These are phyloP conservation scores for Bassia scoparia DNA, from an alignment of 148 eudicot species.

Conservation along the genomic window DNA sequence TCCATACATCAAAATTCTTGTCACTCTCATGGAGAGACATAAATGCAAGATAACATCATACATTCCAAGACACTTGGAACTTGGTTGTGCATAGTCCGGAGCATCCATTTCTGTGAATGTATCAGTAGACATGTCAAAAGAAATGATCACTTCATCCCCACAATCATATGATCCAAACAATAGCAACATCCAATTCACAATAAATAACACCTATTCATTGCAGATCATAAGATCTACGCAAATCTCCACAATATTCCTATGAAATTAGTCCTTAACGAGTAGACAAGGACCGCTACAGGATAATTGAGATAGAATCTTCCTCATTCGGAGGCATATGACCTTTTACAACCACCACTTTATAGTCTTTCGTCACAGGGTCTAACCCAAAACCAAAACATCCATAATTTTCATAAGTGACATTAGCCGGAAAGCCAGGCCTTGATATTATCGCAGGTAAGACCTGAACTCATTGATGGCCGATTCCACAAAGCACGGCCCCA, in stretches of 20 bases:
- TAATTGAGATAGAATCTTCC: neutral
- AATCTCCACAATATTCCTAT: too few relatives aligned
- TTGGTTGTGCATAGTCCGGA: slow-evolving; percentile 6
- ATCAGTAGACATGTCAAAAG: slow-evolving; percentile 17
- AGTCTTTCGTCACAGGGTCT: too few relatives aligned
- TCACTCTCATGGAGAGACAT: neutral
- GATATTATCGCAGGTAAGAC: too few relatives aligned
- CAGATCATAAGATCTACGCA: too few relatives aligned
- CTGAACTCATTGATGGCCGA: slow-evolving; percentile 14
- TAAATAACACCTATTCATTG: too few relatives aligned
- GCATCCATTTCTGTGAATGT: slow-evolving; percentile 16
- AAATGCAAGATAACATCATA: slow-evolving; percentile 17
- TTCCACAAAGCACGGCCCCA: slow-evolving; percentile 6
- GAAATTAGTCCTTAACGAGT: slow-evolving; percentile 15
- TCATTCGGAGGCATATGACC: neutral
- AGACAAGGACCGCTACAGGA: slow-evolving; percentile 1
- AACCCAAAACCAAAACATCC: too few relatives aligned
- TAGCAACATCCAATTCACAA: too few relatives aligned
- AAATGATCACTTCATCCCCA: neutral
- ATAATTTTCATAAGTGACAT: too few relatives aligned
- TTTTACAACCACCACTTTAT: slow-evolving; percentile 8
- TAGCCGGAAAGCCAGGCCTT: too few relatives aligned
- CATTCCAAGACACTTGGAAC: neutral
- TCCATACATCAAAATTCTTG: slow-evolving; percentile 14
- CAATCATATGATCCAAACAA: slow-evolving; percentile 6